Percentiles rank a stretch among this genome's conserved stretches.
Evolutionary conservation across 2,329 filamentous ascomycete species (phyloP).

Genomic region (Fusarium sp.): DNA sequence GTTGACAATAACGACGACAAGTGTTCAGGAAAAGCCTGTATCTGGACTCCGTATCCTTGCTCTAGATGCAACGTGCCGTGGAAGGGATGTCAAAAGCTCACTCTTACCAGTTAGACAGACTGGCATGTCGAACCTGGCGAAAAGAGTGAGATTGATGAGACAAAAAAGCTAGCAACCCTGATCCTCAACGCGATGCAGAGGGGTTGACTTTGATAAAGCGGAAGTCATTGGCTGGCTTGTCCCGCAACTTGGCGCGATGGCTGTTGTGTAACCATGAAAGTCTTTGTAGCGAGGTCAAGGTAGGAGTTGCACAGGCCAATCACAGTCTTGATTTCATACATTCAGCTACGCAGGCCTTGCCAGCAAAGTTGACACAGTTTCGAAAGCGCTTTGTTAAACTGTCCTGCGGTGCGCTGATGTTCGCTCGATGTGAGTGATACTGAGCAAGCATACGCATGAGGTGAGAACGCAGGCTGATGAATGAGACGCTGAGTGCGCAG

Average conservation of each 20-base stretch:
- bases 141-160: constrained; percentile 31
- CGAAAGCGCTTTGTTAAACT: constrained; percentile 23
- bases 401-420: constrained; percentile 4
- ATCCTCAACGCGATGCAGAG: constrained; percentile 20
- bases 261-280: constrained; percentile 34
- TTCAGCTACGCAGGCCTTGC: constrained; percentile 31
- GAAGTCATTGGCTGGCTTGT: constrained; percentile 25
- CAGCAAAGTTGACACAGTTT: constrained; percentile 33
- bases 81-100: background rate
- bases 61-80: background rate
- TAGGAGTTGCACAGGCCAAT: constrained; percentile 23
- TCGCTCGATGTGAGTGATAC: constrained; percentile 27
- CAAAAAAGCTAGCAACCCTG: constrained; percentile 25
- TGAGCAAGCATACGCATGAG: constrained; percentile 7
- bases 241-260: constrained; percentile 18
- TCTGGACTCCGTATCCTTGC: background rate
- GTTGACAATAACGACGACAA: background rate
- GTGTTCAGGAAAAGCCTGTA: background rate
- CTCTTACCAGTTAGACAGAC: background rate
- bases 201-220: constrained; percentile 6
- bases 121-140: constrained; percentile 1
- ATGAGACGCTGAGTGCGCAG: background rate
- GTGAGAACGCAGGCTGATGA: background rate
- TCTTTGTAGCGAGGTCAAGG: constrained; percentile 19
- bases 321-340: background rate